Evolutionary conservation across 495 filamentous ascomycete species (phyloP).

Genomic region (Apiosordaria backusii): DNA sequence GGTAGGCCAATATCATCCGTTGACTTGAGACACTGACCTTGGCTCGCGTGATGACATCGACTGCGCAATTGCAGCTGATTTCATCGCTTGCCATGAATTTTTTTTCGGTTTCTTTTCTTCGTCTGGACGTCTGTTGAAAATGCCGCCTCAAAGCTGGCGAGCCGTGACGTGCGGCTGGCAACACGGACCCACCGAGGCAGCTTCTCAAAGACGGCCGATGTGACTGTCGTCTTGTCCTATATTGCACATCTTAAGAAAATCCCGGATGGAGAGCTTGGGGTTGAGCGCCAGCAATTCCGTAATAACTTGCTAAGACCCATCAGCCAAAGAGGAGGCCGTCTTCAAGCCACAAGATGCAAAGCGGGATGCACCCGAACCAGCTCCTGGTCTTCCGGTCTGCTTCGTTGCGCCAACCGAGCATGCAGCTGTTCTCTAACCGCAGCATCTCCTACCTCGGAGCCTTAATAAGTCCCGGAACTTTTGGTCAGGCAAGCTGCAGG

Average conservation of each 20-base stretch:
- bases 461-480: not conserved
- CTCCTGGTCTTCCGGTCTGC: not conserved
- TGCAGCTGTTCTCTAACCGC: not conserved
- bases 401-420: not conserved
- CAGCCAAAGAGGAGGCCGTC: not conserved
- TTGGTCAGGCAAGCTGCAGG: not conserved
- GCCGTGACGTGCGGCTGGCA: constrained; percentile 1
- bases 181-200: not conserved
- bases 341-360: constrained; percentile 2
- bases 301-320: not conserved
- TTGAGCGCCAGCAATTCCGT: not conserved
- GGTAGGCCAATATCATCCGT: not conserved
- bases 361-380: constrained; percentile 3
- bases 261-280: constrained; percentile 13
- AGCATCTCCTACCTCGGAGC: not conserved
- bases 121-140: not conserved
- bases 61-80: not conserved
- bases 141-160: not conserved
- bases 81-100: not conserved
- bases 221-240: constrained; percentile 25
- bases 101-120: not conserved
- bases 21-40: not conserved
- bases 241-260: constrained; percentile 48
- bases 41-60: not conserved
- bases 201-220: not conserved